Base-by-base conservation (phyloP, 192 early-diverging fungal genomes). In the Funneliformis geosporum region DNA sequence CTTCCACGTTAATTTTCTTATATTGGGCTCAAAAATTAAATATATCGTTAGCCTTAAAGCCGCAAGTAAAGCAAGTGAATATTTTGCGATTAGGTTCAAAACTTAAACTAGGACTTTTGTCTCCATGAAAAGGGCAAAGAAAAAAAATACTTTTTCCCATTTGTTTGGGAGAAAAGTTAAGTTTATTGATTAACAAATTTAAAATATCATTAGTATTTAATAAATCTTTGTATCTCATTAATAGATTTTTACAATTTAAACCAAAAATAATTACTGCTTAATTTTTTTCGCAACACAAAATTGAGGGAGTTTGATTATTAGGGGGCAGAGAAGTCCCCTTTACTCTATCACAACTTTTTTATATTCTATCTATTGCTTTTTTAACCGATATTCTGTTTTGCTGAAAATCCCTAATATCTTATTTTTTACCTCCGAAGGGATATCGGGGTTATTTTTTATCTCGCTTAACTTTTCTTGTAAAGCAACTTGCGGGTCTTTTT, bases 161-260 rank as follows among this genome's bases (percentile, higher is more conserved):
- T n/a, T 72, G 70, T 72, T 72, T 72, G 4, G 40, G 40, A 46
- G 7, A 5, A 72, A 72, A 72, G 46, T 72, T 72, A 44, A 72
- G 44, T 42, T 72, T 3, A 1, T 72, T 42, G 25, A 42, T 72
- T 42, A 72, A 25, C 39, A 72, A 72, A 42, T 16, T 2, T 44
- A 72, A 42, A 27, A 72, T 42, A 43, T 72, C 70, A 42, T 72
- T 72, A 43, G 70, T 72, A 27, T 72, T 72, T 72, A 72, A 72
- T 72, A 72, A 72, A 5, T 72, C 70, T 39, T 72, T 72, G 70
- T 72, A 72, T 72, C 70, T 46, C 70, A 72, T 72, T 72, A 72
- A 72, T 42, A n/a, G n/a, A n/a, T n/a, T n/a, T n/a, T n/a, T n/a
- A n/a, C n/a, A n/a, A n/a, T n/a, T n/a, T n/a, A n/a, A n/a, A n/a